Evolutionary conservation across 2,329 filamentous ascomycete species (phyloP), one percentile per base, ranked within the genome.

Genomic region (Botrytis tulipae): DNA sequence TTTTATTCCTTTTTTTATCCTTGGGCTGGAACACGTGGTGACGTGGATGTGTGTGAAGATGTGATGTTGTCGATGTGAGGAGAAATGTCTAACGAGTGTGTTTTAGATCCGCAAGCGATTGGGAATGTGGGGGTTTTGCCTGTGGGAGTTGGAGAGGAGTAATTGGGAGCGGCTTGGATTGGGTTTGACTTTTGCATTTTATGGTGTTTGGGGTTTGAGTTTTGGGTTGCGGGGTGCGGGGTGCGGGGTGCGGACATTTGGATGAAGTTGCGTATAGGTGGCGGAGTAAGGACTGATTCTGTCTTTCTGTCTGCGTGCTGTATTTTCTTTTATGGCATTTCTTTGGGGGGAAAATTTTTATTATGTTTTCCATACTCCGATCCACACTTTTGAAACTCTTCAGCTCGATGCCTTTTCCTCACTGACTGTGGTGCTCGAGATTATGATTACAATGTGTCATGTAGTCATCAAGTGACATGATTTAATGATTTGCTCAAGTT

Each of bases 41-140:
- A 6, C 25, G 29, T 46, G n/a, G 42, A 14, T 20, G 18, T 22
- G 20, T 4, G 18, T 48, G 29, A 12, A 22, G n/a, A 29, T 35
- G 9, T 18, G 42, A 14, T 32, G 9, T 48, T 4, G 4, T 10
- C 25, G 46, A 5, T n/a, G 10, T 48, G 29, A 35, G 51, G 7
- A 29, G 14, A 8, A 9, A 8, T 57, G 9, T 66, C 63, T 66
- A 51, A 66, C 22, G 63, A 37, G 2, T 18, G 1, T 57, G 14
- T 48, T 48, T 3, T 18, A 66, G 63, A 72, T 48, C 70, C 70
- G 37, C 70, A 72, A 63, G 63, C 74, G 32, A 62, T 78, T 44
- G 77, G 77, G 1, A 74, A 72, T 71, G 67, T 75, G 37, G 60
- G 54, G 0, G 8, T 57, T 37, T 74, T 72, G 57, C 51, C 62